Evolutionary conservation across 176 grass and related monocot genomes (phyloP).

Genomic region (Ananas comosus): DNA sequence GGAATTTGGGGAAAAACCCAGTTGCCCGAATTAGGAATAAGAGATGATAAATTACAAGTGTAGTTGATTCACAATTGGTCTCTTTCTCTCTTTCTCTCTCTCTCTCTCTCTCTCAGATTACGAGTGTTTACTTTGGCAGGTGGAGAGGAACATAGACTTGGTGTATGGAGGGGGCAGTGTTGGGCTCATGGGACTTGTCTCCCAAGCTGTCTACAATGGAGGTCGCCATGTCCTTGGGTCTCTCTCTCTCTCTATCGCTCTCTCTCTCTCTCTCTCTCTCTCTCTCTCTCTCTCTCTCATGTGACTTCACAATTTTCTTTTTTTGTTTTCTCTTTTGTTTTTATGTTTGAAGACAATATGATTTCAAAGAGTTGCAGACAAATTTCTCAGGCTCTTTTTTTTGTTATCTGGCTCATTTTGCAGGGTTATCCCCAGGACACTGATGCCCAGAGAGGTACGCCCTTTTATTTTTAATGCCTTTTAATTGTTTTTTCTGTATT

Average conservation of each 20-base stretch:
- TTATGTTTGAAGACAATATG: background rate
- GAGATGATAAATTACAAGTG: background rate
- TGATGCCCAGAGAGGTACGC: conserved; percentile 54
- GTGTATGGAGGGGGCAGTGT: conserved; percentile 61
- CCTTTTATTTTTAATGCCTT: background rate
- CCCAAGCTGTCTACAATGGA: conserved; percentile 38
- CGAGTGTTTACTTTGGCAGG: conserved; percentile 24
- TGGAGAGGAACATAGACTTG: conserved; percentile 49
- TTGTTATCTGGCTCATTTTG: conserved; percentile 9
- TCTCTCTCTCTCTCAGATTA: background rate
- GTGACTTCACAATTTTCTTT: background rate
- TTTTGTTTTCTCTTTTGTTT: too few relatives aligned
- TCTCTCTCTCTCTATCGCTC: conserved; percentile 16
- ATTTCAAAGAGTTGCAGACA: background rate
- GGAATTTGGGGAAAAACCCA: too few relatives aligned
- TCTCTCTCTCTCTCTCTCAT: conserved; percentile 20
- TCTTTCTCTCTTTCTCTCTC: background rate
- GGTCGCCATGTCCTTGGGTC: conserved; percentile 57
- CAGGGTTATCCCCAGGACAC: conserved; percentile 52
- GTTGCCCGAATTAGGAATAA: too few relatives aligned
- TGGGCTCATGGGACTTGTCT: conserved; percentile 58
- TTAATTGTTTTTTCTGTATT: background rate
- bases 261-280: conserved; percentile 17
- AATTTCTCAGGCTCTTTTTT: background rate
- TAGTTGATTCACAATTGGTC: background rate